Percentiles rank a stretch among this genome's conserved stretches.
Evolutionary conservation across 192 early-diverging fungal genomes (phyloP).

Genomic region (Podila clonocystis): DNA sequence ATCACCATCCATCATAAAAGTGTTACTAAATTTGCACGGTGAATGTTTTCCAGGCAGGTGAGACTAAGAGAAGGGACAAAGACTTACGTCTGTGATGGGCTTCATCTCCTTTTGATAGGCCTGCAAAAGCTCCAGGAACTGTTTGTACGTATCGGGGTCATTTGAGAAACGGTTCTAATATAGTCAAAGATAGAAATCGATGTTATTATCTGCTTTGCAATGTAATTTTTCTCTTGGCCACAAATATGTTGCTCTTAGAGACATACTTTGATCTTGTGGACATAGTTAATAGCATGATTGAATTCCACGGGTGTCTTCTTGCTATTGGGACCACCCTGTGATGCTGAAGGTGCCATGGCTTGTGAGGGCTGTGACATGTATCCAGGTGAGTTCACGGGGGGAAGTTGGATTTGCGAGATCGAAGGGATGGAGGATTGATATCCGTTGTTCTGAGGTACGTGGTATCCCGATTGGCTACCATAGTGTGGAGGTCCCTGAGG

Average conservation of each 20-base stretch:
- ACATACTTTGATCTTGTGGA: constrained; percentile 97
- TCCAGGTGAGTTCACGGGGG: constrained; percentile 33
- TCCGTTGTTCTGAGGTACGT: constrained; percentile 43
- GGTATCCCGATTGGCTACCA: constrained; percentile 41
- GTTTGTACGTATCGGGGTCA: constrained; percentile 96
- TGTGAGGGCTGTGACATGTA: constrained; percentile 35
- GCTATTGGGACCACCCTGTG: constrained; percentile 46
- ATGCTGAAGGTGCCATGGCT: constrained; percentile 24
- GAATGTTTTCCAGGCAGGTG: neutral
- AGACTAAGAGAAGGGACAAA: neutral
- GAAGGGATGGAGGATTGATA: constrained; percentile 52
- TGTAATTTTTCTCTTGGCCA: neutral
- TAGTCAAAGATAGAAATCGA: neutral
- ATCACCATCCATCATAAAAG: too few relatives aligned
- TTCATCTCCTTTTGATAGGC: constrained; percentile 97
- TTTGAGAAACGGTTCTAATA: constrained; percentile 86
- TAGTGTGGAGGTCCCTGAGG: constrained; percentile 33
- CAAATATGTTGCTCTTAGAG: constrained; percentile 3
- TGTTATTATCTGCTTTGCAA: neutral
- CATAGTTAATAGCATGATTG: constrained; percentile 98
- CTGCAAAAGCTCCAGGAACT: constrained; percentile 97
- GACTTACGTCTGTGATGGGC: constrained; percentile 89
- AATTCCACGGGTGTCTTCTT: constrained; percentile 91
- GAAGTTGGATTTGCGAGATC: constrained; percentile 33
- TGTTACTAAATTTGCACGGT: too few relatives aligned